These are phyloP conservation scores for rapeseed (Brassica napus) DNA, from an alignment of 345 rosid species.

Conservation along the genomic window DNA sequence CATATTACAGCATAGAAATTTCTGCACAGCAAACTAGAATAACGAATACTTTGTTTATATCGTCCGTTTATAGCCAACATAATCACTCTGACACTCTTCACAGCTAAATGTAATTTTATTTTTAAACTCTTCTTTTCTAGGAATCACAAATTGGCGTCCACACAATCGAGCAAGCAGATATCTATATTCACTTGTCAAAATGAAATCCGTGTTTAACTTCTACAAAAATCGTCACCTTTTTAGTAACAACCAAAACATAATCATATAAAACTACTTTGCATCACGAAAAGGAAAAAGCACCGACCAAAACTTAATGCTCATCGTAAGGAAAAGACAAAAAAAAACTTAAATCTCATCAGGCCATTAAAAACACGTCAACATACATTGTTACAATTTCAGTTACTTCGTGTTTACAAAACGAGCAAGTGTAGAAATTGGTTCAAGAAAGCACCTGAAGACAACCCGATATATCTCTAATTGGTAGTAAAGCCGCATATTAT, in stretches of 20 bases:
- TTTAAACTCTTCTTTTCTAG: background rate
- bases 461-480: background rate
- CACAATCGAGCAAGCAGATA: background rate
- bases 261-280: constrained; percentile 18
- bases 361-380: background rate
- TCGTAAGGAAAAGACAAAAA: constrained; percentile 7
- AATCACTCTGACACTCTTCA: background rate
- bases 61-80: background rate
- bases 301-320: constrained; percentile 36
- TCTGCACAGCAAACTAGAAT: background rate
- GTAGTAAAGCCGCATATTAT: background rate
- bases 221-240: constrained; percentile 26
- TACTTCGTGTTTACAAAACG: constrained; percentile 12
- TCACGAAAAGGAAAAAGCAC: constrained; percentile 30
- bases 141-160: constrained; percentile 1
- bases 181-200: background rate
- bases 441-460: constrained; percentile 23
- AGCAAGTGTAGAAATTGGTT: constrained; percentile 18
- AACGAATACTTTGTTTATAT: background rate
- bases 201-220: constrained; percentile 22
- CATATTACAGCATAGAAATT: background rate
- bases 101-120: background rate
- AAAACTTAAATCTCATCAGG: background rate
- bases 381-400: constrained; percentile 22
- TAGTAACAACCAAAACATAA: constrained; percentile 17